Conservation (phyloP, 2,329 filamentous ascomycete species). For the Thielaviopsis euricoi region DNA sequence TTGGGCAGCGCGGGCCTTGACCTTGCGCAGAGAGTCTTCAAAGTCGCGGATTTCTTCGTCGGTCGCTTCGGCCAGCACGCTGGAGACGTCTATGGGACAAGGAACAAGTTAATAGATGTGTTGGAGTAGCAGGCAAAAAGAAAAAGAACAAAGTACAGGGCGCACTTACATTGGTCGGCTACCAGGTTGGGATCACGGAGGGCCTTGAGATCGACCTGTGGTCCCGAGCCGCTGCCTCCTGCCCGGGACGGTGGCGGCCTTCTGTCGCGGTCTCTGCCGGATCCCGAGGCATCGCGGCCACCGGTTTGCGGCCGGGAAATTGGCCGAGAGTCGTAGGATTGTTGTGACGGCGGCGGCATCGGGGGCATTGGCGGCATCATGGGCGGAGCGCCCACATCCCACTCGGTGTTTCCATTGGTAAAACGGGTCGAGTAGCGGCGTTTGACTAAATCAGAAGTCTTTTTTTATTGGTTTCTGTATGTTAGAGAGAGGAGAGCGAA, state of each 20-base stretch:
- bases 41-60: constrained; percentile 77
- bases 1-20: constrained; percentile 61
- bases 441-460: constrained; percentile 77
- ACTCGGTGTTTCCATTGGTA: constrained; percentile 57
- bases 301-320: constrained; percentile 4
- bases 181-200: constrained; percentile 65
- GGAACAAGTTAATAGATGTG: constrained; percentile 13
- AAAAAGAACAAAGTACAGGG: constrained; percentile 3
- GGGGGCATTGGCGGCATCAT: constrained; percentile 17
- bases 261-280: constrained; percentile 20
- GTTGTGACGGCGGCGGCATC: constrained; percentile 6
- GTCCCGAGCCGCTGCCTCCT: constrained; percentile 26
- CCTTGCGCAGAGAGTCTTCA: constrained; percentile 55
- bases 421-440: constrained; percentile 87
- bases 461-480: too few relatives aligned
- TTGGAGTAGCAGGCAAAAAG: too few relatives aligned
- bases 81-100: constrained; percentile 36
- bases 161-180: constrained; percentile 65
- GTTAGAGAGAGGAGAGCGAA: too few relatives aligned
- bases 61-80: constrained; percentile 64
- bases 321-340: not conserved
- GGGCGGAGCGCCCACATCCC: constrained; percentile 50
- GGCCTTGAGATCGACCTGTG: constrained; percentile 59
- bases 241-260: constrained; percentile 37
- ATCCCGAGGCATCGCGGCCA: constrained; percentile 18